These are phyloP conservation scores for Fennellomyces sp. DNA, from an alignment of 371 early-diverging fungal species.

Conservation along the genomic window DNA sequence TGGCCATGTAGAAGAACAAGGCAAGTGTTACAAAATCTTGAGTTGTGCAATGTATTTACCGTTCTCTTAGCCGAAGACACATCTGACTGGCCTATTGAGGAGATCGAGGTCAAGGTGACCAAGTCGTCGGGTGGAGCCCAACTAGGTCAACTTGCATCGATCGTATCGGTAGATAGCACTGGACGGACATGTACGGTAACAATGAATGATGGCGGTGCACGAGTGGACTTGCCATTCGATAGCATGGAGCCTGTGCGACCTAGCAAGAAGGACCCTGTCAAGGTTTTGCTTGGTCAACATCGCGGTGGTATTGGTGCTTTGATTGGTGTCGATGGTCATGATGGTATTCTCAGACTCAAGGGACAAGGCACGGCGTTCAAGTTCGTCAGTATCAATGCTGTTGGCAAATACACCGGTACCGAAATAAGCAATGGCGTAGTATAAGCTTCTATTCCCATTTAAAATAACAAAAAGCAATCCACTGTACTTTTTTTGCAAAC, in stretches of 20 bases:
- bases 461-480: no score
- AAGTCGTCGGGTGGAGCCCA: conserved; percentile 26
- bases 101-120: conserved; percentile 64
- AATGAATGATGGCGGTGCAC: conserved; percentile 26
- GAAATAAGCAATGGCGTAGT: conserved; percentile 7
- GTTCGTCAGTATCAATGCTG: conserved; percentile 60
- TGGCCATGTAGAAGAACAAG: conserved; percentile 42
- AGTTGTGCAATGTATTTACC: neutral
- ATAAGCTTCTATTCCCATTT: no score
- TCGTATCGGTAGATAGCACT: conserved; percentile 50
- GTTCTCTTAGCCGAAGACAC: conserved; percentile 34
- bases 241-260: conserved; percentile 73
- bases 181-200: conserved; percentile 48
- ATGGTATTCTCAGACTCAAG: conserved; percentile 78
- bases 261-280: conserved; percentile 78
- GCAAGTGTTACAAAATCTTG: conserved; percentile 17
- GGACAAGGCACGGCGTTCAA: conserved; percentile 63
- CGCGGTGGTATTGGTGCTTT: conserved; percentile 77
- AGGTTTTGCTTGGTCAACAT: conserved; percentile 74
- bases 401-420: conserved; percentile 58
- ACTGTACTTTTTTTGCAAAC: no score
- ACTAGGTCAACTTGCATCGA: conserved; percentile 49
- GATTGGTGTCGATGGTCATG: conserved; percentile 80
- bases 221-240: conserved; percentile 45
- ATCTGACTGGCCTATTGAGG: conserved; percentile 67